Evolutionary conservation across 2,329 filamentous ascomycete species (phyloP), one percentile per base, ranked within the genome.

Genomic region (Fusarium sp.): DNA sequence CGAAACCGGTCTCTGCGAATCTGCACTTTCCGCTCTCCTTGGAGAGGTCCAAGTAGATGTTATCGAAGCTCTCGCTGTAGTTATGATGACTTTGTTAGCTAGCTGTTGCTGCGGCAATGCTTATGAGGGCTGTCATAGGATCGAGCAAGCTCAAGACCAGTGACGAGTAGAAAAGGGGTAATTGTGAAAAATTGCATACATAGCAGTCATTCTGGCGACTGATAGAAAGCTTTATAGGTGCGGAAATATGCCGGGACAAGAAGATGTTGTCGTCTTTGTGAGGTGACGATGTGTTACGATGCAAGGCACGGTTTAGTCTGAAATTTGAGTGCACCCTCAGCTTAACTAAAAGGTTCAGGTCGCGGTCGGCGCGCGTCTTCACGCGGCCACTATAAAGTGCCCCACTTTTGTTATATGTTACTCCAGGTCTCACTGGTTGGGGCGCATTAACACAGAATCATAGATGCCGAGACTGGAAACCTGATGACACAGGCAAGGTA

Each of bases 21-120:
- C 96, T 91, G 85, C 95, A 98, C 85, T 95, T 96, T 76, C 96
- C 96, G 66, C 91, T 89, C 83, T 96, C 92, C 83, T 95, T 96
- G 78, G 95, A 98, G 68, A 99, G 90, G 82, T 99, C 95, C 78
- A 99, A 91, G 84, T 96, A 95, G 85, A 98, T 97, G 84, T 94
- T 95, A 81, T 98, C 95, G 85, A 99, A 99, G 81, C 92, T 96
- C 90, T 99, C 96, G 77, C 90, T 92, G 68, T 15, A 55, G 33
- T 51, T 48, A 39, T 39, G 35, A 39, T 62, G 48, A 39, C 11
- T 59, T 44, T 42, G 54, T 70, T 70, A 77, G 71, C 63, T 48
- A 77, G 71, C 61, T 55, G 48, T 72, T 74, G 58, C 58, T 60
- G 65, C 45, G 36, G 56, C 39, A 45, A 74, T 60, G 45, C 35